Base-by-base conservation (phyloP, 495 filamentous ascomycete genomes). In the Aspergillus leporis region DNA sequence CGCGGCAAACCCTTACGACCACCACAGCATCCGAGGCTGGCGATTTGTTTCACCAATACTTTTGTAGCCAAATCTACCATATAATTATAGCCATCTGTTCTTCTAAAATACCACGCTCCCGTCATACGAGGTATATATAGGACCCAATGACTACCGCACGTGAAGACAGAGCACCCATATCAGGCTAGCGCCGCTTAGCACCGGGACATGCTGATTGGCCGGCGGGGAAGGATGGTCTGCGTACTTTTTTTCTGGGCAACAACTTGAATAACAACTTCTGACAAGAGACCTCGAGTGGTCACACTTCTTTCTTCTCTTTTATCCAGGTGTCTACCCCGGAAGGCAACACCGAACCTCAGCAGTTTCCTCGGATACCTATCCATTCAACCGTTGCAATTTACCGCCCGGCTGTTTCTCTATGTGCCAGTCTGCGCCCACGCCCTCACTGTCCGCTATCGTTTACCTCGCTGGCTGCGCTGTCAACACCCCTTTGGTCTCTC, bases 341-440 rank as follows among this genome's bases (percentile, higher is more conserved):
- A 49, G 46, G 16, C 23, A n/a, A 58, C 31, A 34, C 30, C 41
- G 16, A 18, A 36, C 18, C 22, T 23, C 23, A 21, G 16, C 23
- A 21, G 16, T 45, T 51, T 7, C 18, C 14, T 28, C 14, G 32
- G 16, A 28, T 58, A 40, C 31, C 34, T 34, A 38, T 54, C 19
- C 47, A 31, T 53, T 38, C 18, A 18, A 41, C 18, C 16, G 5
- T 43, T 47, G 13, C 30, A 36, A 19, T 34, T 57, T 21, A 9
- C 36, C 49, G 28, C 58, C 45, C 49, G 45, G 59, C 60, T 55
- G 66, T 43, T 74, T 70, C 70, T 75, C 71, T 75, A 78, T 75
- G 67, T 72, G 66, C 66, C 68, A 67, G 54, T 70, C 71, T 74
- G 70, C 66, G 64, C 65, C 71, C 48, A 52, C 66, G 51, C 64